Conservation (phyloP, 495 filamentous ascomycete genomes). For the Tuber calosporum region DNA sequence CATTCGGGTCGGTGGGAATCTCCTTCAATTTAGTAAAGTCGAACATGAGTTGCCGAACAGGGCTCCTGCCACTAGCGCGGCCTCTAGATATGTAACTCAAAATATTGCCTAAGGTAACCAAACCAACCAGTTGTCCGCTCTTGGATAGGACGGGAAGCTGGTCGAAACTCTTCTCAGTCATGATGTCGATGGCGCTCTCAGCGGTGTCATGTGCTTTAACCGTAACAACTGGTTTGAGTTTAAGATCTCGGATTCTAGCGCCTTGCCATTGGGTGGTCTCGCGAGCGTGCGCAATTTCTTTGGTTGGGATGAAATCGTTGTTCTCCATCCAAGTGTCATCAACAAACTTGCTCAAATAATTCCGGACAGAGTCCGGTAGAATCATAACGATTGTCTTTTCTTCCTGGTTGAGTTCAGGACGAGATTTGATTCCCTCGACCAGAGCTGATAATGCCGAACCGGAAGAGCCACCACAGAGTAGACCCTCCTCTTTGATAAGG, state of each 20-base stretch:
- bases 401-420: conserved; percentile 43
- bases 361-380: conserved; percentile 89
- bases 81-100: conserved; percentile 79
- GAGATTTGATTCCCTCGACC: conserved; percentile 67
- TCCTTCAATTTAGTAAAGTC: conserved; percentile 79
- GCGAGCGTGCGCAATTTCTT: conserved; percentile 34
- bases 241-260: conserved; percentile 69
- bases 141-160: conserved; percentile 82
- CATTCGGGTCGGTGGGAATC: conserved; percentile 73
- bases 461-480: conserved; percentile 89
- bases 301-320: conserved; percentile 68
- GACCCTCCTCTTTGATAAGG: conserved; percentile 87
- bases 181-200: conserved; percentile 83
- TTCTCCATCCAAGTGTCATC: conserved; percentile 98
- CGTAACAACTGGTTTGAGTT: conserved; percentile 86
- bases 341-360: conserved; percentile 97
- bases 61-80: conserved; percentile 61
- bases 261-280: conserved; percentile 46
- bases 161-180: conserved; percentile 95
- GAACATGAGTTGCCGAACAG: conserved; percentile 90
- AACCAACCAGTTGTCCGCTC: conserved; percentile 67
- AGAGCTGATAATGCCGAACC: conserved; percentile 86
- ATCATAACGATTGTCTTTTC: conserved; percentile 69
- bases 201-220: conserved; percentile 61
- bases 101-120: conserved; percentile 91